These are phyloP conservation scores for Apostasia shenzhenica DNA, from an alignment of 106 monocot genomes.

Conservation along the genomic window DNA sequence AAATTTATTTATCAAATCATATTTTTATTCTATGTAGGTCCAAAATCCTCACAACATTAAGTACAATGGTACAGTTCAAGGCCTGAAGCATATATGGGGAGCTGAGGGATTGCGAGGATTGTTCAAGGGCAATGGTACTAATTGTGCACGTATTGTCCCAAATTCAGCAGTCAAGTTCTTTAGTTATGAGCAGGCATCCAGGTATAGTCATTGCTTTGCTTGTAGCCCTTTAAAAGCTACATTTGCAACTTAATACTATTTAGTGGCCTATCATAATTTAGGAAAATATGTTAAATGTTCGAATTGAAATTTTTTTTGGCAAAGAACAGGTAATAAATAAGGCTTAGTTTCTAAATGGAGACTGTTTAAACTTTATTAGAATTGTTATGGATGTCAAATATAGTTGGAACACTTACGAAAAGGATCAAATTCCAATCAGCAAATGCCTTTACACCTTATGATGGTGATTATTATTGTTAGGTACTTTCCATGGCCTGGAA, in stretches of 20 bases:
- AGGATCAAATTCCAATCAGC: background rate
- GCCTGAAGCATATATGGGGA: constrained; percentile 67
- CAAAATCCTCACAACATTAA: constrained; percentile 61
- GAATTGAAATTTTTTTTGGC: too few relatives aligned
- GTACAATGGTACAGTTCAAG: constrained; percentile 68
- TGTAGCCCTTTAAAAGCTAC: background rate
- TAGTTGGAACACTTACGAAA: background rate
- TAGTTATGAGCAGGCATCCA: constrained; percentile 63
- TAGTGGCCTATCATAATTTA: too few relatives aligned
- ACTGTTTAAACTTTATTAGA: too few relatives aligned
- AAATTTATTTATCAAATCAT: background rate
- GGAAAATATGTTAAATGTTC: too few relatives aligned
- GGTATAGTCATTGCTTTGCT: constrained; percentile 20
- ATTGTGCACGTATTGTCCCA: constrained; percentile 66
- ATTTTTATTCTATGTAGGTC: constrained; percentile 22
- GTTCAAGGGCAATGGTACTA: constrained; percentile 74
- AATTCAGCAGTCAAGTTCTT: constrained; percentile 78
- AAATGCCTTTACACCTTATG: background rate
- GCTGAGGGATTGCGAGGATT: constrained; percentile 59
- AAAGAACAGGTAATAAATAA: too few relatives aligned
- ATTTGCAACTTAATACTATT: too few relatives aligned
- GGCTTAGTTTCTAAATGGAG: too few relatives aligned
- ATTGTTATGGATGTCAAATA: background rate
- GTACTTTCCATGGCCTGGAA: background rate
- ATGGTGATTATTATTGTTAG: background rate